Evolutionary conservation across 768 basidiomycete species (phyloP).

Genomic region (Mycena albidolilacea): DNA sequence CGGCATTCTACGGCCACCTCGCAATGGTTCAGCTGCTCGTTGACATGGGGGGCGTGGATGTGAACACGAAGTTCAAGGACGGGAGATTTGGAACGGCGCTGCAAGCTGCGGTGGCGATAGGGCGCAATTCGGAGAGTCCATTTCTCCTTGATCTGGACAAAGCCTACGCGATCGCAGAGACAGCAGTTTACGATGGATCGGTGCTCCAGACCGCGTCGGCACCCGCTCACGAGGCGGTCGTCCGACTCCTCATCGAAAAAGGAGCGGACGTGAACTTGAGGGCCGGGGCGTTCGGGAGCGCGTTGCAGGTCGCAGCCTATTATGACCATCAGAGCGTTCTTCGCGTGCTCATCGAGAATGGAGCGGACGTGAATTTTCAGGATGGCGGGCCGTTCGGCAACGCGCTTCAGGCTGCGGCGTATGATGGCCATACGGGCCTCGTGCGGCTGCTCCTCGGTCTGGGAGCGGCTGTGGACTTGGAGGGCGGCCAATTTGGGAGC

Average conservation of each 20-base stretch:
- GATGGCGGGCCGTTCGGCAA: slow-evolving; percentile 7
- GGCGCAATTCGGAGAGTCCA: slow-evolving; percentile 1
- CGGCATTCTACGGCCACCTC: slow-evolving; percentile 12
- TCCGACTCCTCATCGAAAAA: background rate
- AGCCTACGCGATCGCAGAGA: background rate
- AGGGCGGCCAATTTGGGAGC: slow-evolving; percentile 6
- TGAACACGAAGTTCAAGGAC: background rate
- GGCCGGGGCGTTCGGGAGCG: background rate
- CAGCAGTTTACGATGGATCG: background rate
- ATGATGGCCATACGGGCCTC: slow-evolving; percentile 8
- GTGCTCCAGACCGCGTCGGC: slow-evolving; percentile 1
- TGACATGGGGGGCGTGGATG: background rate
- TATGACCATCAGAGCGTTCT: background rate
- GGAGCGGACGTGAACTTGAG: background rate
- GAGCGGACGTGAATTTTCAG: slow-evolving; percentile 1
- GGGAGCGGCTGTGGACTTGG: slow-evolving; percentile 5
- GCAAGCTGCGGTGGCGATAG: slow-evolving; percentile 8
- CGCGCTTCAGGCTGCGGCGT: slow-evolving; percentile 16
- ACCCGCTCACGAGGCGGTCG: background rate
- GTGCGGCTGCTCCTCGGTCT: slow-evolving; percentile 17
- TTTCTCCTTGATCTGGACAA: background rate
- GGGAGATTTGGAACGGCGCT: slow-evolving; percentile 6
- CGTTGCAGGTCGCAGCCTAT: slow-evolving; percentile 1
- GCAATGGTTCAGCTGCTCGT: slow-evolving; percentile 3
- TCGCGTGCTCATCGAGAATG: background rate